Conservation (phyloP, 768 basidiomycete genomes). For the Lactarius akahatsu region DNA sequence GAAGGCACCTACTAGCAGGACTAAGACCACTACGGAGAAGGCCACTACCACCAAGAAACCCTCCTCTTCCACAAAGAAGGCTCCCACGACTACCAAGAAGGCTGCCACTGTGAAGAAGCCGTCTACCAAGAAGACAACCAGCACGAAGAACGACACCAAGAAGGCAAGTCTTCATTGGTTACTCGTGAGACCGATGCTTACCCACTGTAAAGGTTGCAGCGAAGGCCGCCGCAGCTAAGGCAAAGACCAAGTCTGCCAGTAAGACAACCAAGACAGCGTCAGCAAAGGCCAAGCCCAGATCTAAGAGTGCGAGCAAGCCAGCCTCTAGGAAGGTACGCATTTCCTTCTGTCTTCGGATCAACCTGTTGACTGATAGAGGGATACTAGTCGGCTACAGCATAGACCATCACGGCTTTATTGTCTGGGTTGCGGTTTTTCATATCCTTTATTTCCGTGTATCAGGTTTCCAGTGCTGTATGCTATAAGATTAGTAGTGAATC, state of each 20-base stretch:
- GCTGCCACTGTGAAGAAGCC: conserved; percentile 39
- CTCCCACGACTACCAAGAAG: conserved; percentile 37
- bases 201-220: conserved; percentile 19
- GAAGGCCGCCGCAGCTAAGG: conserved; percentile 24
- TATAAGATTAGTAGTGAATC: conserved; percentile 30
- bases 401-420: background rate
- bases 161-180: conserved; percentile 32
- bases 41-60: conserved; percentile 36
- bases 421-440: conserved; percentile 14
- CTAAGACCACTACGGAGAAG: conserved; percentile 36
- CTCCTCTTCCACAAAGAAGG: conserved; percentile 38
- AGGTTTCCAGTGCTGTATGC: conserved; percentile 26
- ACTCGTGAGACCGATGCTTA: conserved; percentile 1
- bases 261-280: conserved; percentile 21
- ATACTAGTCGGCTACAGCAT: conserved; percentile 16
- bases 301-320: conserved; percentile 19
- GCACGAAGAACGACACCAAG: conserved; percentile 37
- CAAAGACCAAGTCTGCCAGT: conserved; percentile 19
- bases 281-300: conserved; percentile 24
- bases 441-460: conserved; percentile 29
- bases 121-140: conserved; percentile 29
- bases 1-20: conserved; percentile 38
- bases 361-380: background rate
- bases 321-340: conserved; percentile 19
- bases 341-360: background rate